These are phyloP conservation scores for Penicillium psychrofluorescens DNA, from an alignment of 495 filamentous ascomycete species.

Conservation along the genomic window DNA sequence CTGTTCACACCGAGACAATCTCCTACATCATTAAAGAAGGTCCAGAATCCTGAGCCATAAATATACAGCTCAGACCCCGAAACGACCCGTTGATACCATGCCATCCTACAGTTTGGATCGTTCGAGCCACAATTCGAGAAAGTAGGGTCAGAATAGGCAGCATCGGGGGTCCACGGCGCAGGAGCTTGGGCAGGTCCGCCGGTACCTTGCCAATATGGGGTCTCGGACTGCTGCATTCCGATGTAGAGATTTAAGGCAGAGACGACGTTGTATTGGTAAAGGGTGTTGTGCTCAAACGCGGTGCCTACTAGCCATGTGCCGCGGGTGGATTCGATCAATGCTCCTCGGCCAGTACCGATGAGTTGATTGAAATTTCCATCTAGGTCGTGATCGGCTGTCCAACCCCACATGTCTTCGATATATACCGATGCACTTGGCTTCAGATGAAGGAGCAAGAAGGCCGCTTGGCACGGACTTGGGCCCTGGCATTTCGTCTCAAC, in stretches of 20 bases:
- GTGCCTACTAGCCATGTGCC: constrained; percentile 39
- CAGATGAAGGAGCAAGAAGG: constrained; percentile 44
- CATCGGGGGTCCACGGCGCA: constrained; percentile 31
- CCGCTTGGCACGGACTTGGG: constrained; percentile 25
- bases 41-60: constrained; percentile 48
- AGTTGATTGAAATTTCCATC: constrained; percentile 28
- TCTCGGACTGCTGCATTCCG: constrained; percentile 39
- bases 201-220: constrained; percentile 40
- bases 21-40: constrained; percentile 38
- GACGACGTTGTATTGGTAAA: constrained; percentile 46
- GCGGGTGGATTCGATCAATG: constrained; percentile 39
- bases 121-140: constrained; percentile 24
- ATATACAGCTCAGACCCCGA: constrained; percentile 43
- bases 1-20: constrained; percentile 24
- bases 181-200: constrained; percentile 28
- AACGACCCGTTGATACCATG: constrained; percentile 28
- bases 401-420: constrained; percentile 53
- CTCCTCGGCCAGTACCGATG: constrained; percentile 44
- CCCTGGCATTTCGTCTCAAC: constrained; percentile 28
- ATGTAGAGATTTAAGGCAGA: constrained; percentile 40
- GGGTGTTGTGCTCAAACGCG: constrained; percentile 38
- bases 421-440: constrained; percentile 41
- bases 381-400: constrained; percentile 49
- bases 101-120: constrained; percentile 35
- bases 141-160: constrained; percentile 33